A percentile compares a stretch with the other conserved stretches of the same genome.
Evolutionary conservation across 2,329 filamentous ascomycete genomes (phyloP).

Genomic region (Neurospora crassa): DNA sequence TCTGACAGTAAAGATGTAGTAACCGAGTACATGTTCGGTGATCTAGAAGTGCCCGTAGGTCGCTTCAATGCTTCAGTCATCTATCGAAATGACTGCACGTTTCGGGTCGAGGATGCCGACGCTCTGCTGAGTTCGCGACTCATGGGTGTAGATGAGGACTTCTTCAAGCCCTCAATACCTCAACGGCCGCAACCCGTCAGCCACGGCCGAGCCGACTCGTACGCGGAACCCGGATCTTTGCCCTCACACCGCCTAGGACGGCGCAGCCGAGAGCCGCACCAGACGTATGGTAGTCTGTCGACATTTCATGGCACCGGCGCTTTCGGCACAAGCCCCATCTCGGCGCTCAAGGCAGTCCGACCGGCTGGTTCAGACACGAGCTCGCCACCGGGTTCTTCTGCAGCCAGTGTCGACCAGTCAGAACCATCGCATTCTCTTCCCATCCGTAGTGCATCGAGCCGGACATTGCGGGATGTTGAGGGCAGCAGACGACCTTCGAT

Average conservation of each 20-base stretch:
- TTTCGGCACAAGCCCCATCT: conserved; percentile 75
- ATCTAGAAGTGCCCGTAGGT: conserved; percentile 79
- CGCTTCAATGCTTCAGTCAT: conserved; percentile 72
- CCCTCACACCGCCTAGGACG: conserved; percentile 48
- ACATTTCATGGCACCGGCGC: conserved; percentile 78
- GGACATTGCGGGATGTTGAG: conserved; percentile 38
- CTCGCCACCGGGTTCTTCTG: conserved; percentile 45
- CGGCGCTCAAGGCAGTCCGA: conserved; percentile 64
- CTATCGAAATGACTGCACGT: conserved; percentile 82
- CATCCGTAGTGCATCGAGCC: conserved; percentile 27
- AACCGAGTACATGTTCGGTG: conserved; percentile 70
- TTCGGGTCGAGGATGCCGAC: conserved; percentile 85
- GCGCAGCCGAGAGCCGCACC: conserved; percentile 52
- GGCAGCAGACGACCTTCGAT: conserved; percentile 66
- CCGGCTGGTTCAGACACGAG: conserved; percentile 51
- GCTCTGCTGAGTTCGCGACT: conserved; percentile 85
- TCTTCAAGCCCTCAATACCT: conserved; percentile 70
- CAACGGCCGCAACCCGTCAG: conserved; percentile 22
- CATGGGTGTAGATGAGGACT: conserved; percentile 81
- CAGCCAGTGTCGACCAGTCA: conserved; percentile 31
- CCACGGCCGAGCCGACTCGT: conserved; percentile 27
- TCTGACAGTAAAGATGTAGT: conserved; percentile 57
- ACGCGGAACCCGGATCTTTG: conserved; percentile 61
- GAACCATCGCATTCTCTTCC: conserved; percentile 44
- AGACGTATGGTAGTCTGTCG: conserved; percentile 81